A percentile compares a stretch with the other conserved stretches of the same genome.
These are phyloP conservation scores for Didymella keratinophila DNA, from an alignment of 2,329 filamentous ascomycete genomes.

Conservation along the genomic window DNA sequence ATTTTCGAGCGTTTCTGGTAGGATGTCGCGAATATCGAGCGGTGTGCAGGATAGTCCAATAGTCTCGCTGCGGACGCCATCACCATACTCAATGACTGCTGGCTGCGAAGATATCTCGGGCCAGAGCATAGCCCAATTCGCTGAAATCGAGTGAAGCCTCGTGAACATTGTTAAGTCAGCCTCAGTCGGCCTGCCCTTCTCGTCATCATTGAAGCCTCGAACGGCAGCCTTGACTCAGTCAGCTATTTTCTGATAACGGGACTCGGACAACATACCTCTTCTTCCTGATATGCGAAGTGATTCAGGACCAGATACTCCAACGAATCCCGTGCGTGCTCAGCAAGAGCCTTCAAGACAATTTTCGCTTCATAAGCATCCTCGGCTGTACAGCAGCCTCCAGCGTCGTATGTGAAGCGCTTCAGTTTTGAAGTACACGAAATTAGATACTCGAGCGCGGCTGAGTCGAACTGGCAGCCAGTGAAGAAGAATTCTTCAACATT, in stretches of 20 bases:
- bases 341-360: not conserved
- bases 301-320: not conserved
- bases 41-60: not conserved
- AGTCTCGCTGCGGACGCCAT: not conserved
- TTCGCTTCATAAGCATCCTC: not conserved
- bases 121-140: constrained; percentile 5
- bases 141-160: not conserved
- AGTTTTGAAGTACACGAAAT: not conserved
- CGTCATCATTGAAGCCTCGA: not conserved
- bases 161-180: not conserved
- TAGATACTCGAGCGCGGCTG: not conserved
- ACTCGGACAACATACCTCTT: not conserved
- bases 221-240: not conserved
- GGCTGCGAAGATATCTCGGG: not conserved
- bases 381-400: not conserved
- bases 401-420: constrained; percentile 1
- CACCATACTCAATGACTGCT: not conserved
- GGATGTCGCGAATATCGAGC: constrained; percentile 2
- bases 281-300: not conserved
- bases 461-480: not conserved
- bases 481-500: constrained; percentile 1
- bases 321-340: not conserved
- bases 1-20: not conserved
- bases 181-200: not conserved
- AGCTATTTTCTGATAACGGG: not conserved